These are phyloP conservation scores for Annulohypoxylon nitens DNA, from an alignment of 495 filamentous ascomycete genomes.

Conservation along the genomic window DNA sequence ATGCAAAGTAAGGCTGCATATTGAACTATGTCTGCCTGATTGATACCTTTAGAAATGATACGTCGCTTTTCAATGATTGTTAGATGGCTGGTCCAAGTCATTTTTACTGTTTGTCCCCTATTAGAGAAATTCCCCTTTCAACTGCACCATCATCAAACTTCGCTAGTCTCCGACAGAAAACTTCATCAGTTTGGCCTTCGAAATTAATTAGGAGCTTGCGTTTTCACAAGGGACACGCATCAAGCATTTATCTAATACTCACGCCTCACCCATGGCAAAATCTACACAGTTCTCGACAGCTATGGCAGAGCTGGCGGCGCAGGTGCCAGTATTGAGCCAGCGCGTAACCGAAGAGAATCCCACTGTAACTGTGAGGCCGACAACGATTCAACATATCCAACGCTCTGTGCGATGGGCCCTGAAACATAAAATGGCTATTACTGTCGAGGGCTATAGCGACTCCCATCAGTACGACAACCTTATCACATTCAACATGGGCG, in stretches of 20 bases:
- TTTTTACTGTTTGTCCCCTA: neutral
- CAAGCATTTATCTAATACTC: conserved; percentile 42
- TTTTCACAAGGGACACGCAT: conserved; percentile 49
- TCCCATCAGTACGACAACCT: conserved; percentile 69
- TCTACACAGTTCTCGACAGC: conserved; percentile 65
- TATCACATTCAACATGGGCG: conserved; percentile 69
- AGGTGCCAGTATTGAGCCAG: conserved; percentile 55
- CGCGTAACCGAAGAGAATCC: conserved; percentile 35
- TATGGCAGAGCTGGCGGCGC: conserved; percentile 62
- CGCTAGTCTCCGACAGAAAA: too few relatives aligned
- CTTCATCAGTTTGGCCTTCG: too few relatives aligned
- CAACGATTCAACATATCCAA: conserved; percentile 65
- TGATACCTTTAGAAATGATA: neutral
- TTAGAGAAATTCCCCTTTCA: neutral
- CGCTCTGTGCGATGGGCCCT: conserved; percentile 71
- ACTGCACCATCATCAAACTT: neutral
- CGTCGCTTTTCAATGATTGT: neutral
- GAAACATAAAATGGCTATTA: conserved; percentile 62
- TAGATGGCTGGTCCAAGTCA: neutral
- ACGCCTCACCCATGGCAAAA: conserved; percentile 55
- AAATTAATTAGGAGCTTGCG: too few relatives aligned
- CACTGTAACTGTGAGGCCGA: conserved; percentile 63
- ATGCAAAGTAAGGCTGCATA: neutral
- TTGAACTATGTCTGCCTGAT: neutral
- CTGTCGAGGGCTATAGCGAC: conserved; percentile 71